Evolutionary conservation across 2,329 filamentous ascomycete species (phyloP).

Genomic region (Fonsecaea nubica): DNA sequence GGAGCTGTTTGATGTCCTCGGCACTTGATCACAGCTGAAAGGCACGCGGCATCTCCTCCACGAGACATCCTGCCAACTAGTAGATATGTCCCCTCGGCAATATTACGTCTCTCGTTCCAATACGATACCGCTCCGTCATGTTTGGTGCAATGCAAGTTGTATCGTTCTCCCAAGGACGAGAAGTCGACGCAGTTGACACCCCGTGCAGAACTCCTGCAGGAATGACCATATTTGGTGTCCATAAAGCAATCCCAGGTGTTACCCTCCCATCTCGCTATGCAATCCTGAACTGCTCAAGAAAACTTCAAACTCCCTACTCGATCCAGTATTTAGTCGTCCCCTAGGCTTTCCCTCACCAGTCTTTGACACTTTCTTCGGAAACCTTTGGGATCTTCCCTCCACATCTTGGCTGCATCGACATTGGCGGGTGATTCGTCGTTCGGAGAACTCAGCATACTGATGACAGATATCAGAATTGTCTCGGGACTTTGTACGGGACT

Average conservation of each 20-base stretch:
- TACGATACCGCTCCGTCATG: not conserved
- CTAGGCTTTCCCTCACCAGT: constrained; percentile 81
- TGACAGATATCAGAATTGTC: constrained; percentile 89
- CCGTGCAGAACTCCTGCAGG: not conserved
- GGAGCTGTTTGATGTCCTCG: not conserved
- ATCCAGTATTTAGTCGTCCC: constrained; percentile 62
- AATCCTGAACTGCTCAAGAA: not conserved
- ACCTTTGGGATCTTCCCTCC: constrained; percentile 78
- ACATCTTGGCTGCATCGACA: constrained; percentile 86
- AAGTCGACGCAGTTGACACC: not conserved
- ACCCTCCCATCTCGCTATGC: not conserved
- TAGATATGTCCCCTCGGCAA: not conserved
- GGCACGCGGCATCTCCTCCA: not conserved
- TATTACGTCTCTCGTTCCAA: not conserved
- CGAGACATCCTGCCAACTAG: not conserved
- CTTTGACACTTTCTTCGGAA: constrained; percentile 80
- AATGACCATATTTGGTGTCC: not conserved
- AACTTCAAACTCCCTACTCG: not conserved
- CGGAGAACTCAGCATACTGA: constrained; percentile 88
- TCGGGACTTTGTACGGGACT: constrained; percentile 92
- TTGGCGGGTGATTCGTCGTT: constrained; percentile 97
- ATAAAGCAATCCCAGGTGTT: not conserved
- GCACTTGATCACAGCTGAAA: not conserved
- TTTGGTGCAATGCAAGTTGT: not conserved
- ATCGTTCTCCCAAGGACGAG: not conserved